A percentile compares a stretch with the other conserved stretches of the same genome.
These are phyloP conservation scores for Monosporascus ibericus DNA, from an alignment of 2,329 filamentous ascomycete genomes.

Conservation along the genomic window DNA sequence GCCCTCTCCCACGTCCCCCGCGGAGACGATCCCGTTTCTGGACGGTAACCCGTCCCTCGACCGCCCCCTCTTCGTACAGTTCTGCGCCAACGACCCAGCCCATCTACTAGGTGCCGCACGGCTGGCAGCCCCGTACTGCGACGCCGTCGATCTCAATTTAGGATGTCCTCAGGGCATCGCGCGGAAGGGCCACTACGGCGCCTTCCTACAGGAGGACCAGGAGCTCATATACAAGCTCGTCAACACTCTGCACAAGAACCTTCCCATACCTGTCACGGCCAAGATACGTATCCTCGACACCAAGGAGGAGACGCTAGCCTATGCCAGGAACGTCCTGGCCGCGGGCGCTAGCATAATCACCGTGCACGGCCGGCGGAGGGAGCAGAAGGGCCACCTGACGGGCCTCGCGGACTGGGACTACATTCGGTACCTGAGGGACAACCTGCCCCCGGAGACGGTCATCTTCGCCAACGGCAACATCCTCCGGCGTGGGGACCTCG, in stretches of 20 bases:
- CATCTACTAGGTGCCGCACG: slow-evolving; percentile 73
- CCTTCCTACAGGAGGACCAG: slow-evolving; percentile 92
- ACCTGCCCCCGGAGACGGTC: slow-evolving; percentile 79
- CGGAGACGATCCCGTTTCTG: slow-evolving; percentile 47
- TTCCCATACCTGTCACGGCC: slow-evolving; percentile 82
- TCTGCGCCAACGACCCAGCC: slow-evolving; percentile 85
- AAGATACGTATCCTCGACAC: slow-evolving; percentile 91
- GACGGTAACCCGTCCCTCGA: slow-evolving; percentile 84
- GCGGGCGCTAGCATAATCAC: slow-evolving; percentile 92
- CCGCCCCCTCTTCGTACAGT: slow-evolving; percentile 89
- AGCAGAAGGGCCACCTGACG: slow-evolving; percentile 95
- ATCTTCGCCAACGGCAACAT: slow-evolving; percentile 97
- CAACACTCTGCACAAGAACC: slow-evolving; percentile 69
- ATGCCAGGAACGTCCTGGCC: slow-evolving; percentile 78
- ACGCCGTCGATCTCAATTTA: slow-evolving; percentile 91
- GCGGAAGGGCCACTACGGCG: slow-evolving; percentile 81
- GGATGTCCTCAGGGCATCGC: slow-evolving; percentile 97
- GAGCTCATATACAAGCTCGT: slow-evolving; percentile 77
- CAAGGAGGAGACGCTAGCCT: slow-evolving; percentile 77
- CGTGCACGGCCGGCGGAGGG: slow-evolving; percentile 79
- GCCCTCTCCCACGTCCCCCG: slow-evolving; percentile 13
- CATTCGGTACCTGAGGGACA: slow-evolving; percentile 75
- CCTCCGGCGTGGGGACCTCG: slow-evolving; percentile 71
- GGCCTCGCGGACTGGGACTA: slow-evolving; percentile 89
- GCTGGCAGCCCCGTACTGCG: slow-evolving; percentile 78